phyloP scores from a whole-genome alignment of 805 yeast species.

The Ogataea glucozyma region DNA sequence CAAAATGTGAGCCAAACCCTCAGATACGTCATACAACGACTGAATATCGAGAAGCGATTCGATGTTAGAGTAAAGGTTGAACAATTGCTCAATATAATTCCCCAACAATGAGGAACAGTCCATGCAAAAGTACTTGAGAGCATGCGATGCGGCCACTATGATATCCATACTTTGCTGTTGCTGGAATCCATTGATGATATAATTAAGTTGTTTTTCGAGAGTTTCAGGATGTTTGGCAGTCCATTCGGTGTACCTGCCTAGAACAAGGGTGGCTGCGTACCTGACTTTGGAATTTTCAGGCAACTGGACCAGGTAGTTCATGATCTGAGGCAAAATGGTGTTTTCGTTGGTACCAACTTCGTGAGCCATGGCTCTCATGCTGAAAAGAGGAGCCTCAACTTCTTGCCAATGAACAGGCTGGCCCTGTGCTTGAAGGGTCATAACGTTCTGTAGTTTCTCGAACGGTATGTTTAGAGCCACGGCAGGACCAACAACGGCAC shows the following conservation, averaged over 20 bases:
- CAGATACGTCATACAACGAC: constrained; percentile 76
- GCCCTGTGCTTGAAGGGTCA: constrained; percentile 37
- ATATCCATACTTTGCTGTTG: constrained; percentile 44
- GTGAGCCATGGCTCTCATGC: constrained; percentile 92
- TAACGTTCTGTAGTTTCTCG: constrained; percentile 48
- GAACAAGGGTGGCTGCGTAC: constrained; percentile 88
- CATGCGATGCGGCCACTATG: constrained; percentile 85
- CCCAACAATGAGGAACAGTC: constrained; percentile 76
- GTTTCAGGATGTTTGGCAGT: constrained; percentile 81
- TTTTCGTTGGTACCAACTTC: constrained; percentile 70
- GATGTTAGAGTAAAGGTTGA: constrained; percentile 65
- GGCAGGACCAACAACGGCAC: constrained; percentile 82
- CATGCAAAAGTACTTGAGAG: constrained; percentile 90
- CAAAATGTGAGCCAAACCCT: constrained; percentile 86
- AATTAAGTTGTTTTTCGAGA: constrained; percentile 79
- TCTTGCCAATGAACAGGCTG: constrained; percentile 69
- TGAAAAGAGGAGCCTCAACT: constrained; percentile 86
- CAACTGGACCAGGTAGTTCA: constrained; percentile 64
- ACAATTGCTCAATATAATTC: constrained; percentile 71
- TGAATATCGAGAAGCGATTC: constrained; percentile 58
- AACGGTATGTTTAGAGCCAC: constrained; percentile 73
- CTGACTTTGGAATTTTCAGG: constrained; percentile 87
- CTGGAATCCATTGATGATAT: constrained; percentile 75
- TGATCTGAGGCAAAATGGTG: constrained; percentile 71
- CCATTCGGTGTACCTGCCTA: constrained; percentile 98